phyloP scores from a whole-genome alignment of 2,329 filamentous ascomycete genomes.

The Akanthomyces uredinophilus region DNA sequence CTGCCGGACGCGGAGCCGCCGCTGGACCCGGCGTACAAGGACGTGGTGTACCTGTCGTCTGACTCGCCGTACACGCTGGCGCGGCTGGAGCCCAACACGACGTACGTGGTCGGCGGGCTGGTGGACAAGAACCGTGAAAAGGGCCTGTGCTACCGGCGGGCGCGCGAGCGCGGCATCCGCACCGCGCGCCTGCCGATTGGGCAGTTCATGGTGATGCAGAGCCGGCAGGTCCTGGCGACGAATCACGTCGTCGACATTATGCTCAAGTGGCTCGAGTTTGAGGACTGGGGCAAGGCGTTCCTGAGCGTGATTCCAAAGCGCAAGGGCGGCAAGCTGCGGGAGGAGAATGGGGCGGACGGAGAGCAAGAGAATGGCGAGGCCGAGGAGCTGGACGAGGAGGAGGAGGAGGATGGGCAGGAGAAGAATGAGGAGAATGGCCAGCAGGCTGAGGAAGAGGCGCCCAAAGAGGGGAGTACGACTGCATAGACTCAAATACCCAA shows the following conservation, averaged over 20 bases:
- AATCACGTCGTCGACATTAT: constrained; percentile 98
- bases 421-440: constrained; percentile 19
- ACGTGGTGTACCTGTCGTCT: constrained; percentile 81
- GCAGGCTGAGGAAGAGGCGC: constrained; percentile 25
- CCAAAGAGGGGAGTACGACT: constrained; percentile 22
- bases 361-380: constrained; percentile 20
- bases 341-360: constrained; percentile 23
- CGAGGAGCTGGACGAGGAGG: neutral
- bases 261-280: constrained; percentile 83
- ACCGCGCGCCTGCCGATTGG: constrained; percentile 92
- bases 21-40: constrained; percentile 29
- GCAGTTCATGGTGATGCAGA: constrained; percentile 89
- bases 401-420: constrained; percentile 6
- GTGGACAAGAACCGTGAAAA: constrained; percentile 98
- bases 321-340: constrained; percentile 71
- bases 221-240: constrained; percentile 78
- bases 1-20: constrained; percentile 29
- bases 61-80: constrained; percentile 85
- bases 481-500: constrained; percentile 13
- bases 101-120: constrained; percentile 88
- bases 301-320: constrained; percentile 81
- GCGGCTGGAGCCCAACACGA: constrained; percentile 78
- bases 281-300: constrained; percentile 90
- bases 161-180: constrained; percentile 67
- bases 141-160: constrained; percentile 82